phyloP scores from a whole-genome alignment of 352 stramenopile genomes.

The Pythium utonaiense region DNA sequence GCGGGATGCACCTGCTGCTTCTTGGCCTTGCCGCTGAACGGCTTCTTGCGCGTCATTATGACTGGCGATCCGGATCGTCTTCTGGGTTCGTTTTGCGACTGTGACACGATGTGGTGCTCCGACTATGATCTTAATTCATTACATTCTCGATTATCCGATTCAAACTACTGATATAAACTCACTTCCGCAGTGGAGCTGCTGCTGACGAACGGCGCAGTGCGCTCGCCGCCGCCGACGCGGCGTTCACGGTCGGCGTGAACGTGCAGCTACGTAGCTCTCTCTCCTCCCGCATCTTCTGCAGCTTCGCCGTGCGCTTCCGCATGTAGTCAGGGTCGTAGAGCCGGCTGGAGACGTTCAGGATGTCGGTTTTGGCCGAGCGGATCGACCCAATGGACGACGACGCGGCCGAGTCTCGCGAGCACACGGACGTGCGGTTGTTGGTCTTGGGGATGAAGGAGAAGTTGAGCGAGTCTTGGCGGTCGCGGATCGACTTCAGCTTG shows the following conservation, averaged over 20 bases:
- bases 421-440: constrained; percentile 49
- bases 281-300: constrained; percentile 75
- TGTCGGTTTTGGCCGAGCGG: constrained; percentile 74
- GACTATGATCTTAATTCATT: background rate
- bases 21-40: constrained; percentile 87
- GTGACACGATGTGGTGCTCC: background rate
- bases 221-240: constrained; percentile 12
- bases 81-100: background rate
- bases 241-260: constrained; percentile 68
- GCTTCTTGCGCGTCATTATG: constrained; percentile 56
- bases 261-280: constrained; percentile 80
- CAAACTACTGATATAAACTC: constrained; percentile 10
- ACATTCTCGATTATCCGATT: background rate
- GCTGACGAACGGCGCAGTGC: constrained; percentile 13
- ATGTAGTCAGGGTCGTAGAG: constrained; percentile 86
- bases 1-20: constrained; percentile 69
- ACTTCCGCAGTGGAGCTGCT: constrained; percentile 29
- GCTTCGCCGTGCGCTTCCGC: constrained; percentile 65
- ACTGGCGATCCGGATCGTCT: background rate
- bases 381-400: constrained; percentile 58
- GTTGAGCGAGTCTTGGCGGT: constrained; percentile 63
- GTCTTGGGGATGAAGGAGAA: constrained; percentile 57
- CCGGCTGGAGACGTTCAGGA: constrained; percentile 69
- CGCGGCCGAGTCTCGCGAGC: constrained; percentile 60
- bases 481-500: constrained; percentile 58